These are phyloP conservation scores for Scenedesmus sp. DNA, from an alignment of 163 green algal genomes.

Conservation along the genomic window DNA sequence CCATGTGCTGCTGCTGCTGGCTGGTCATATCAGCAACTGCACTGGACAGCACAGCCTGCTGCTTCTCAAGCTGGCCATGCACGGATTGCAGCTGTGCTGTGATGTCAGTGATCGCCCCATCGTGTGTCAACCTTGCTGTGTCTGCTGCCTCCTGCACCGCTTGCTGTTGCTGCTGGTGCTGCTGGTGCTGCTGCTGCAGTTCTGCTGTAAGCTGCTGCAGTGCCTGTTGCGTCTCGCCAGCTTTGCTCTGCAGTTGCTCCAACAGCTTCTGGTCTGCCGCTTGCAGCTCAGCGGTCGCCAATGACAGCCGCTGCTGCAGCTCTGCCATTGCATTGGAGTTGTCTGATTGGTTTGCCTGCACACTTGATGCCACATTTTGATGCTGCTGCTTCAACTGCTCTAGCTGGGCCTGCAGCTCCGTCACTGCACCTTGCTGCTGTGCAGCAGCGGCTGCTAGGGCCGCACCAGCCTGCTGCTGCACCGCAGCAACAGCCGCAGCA, in stretches of 20 bases:
- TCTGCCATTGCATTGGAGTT: neutral
- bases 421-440: neutral
- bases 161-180: neutral
- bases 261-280: neutral
- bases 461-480: neutral
- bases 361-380: neutral
- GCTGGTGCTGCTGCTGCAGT: neutral
- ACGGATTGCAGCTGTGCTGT: neutral
- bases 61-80: neutral
- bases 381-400: conserved; percentile 26
- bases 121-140: neutral
- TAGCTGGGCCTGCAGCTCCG: neutral
- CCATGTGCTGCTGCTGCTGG: conserved; percentile 3
- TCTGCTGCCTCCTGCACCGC: neutral
- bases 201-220: neutral
- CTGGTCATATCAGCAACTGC: neutral
- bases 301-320: conserved; percentile 12
- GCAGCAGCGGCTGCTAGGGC: neutral
- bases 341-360: neutral
- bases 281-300: neutral
- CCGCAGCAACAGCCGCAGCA: conserved; percentile 10
- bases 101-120: neutral
- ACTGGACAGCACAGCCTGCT: neutral
- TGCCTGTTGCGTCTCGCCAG: neutral
- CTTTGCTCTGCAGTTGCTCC: conserved; percentile 20